phyloP scores from a whole-genome alignment of 257 asterid species.

The Nemophila menziesii region DNA sequence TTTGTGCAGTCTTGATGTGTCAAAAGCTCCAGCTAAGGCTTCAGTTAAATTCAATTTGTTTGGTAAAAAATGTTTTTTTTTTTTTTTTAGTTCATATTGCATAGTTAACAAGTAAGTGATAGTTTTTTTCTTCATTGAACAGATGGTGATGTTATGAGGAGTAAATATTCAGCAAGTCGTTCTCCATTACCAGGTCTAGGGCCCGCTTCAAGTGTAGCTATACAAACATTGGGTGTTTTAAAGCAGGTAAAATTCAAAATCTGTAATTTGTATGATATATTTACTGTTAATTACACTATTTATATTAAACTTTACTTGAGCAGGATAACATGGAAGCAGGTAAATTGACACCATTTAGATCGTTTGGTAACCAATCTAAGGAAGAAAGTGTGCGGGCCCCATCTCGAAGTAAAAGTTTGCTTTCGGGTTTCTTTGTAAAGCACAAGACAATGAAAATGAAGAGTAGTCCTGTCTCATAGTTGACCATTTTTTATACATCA shows the following conservation, averaged over 20 bases:
- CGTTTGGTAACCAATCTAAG: constrained; percentile 34
- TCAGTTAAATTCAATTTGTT: constrained; percentile 31
- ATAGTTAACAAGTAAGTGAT: background rate
- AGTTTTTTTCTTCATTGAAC: constrained; percentile 5
- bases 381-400: constrained; percentile 33
- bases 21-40: constrained; percentile 29
- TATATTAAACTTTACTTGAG: constrained; percentile 4
- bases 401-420: constrained; percentile 53
- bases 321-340: constrained; percentile 50
- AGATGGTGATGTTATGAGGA: constrained; percentile 38
- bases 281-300: no score
- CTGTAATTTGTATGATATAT: background rate
- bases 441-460: constrained; percentile 42
- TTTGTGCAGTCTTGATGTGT: constrained; percentile 49
- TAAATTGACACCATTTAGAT: constrained; percentile 39
- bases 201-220: constrained; percentile 54
- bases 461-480: constrained; percentile 15
- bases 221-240: constrained; percentile 57
- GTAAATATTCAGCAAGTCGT: constrained; percentile 36
- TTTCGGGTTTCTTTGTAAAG: constrained; percentile 62
- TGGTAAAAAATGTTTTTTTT: no score
- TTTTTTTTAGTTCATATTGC: background rate
- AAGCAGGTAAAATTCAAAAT: constrained; percentile 38
- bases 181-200: constrained; percentile 17
- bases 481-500: background rate